Evolutionary conservation across 2,329 filamentous ascomycete genomes (phyloP), one percentile per base, ranked within the genome.

Genomic region (Dothideomycetes sp.): DNA sequence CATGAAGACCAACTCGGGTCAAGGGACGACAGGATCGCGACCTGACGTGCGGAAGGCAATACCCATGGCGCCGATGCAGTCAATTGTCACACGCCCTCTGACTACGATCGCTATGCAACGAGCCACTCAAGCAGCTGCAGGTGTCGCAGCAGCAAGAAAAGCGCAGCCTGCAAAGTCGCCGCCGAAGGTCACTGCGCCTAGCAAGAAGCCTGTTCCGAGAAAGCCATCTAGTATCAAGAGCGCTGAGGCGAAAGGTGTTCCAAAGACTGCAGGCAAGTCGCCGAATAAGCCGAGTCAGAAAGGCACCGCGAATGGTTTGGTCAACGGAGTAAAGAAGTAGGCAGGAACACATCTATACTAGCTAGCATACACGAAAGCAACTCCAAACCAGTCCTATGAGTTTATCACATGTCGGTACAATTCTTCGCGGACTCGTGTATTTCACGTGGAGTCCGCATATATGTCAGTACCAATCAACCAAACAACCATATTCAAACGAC

Each of bases 71-170:
- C 58, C 57, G 18, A 49, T 52, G 37, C 52, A 58, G 31, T 49
- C 54, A 18, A 51, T 54, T 30, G 51, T 60, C 34, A 60, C 57
- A 2, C 41, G 56, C 24, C 57, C 57, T 8, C 36, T 60, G 7
- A 56, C 48, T 17, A 59, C 56, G 1, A 38, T 58, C 22, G 56
- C 56, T 2, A 43, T 59, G 22, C 55, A 59, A n/a, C 50, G 43
- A 29, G 54, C 52, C 14, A 51, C 49, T 10, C 46, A 50, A 24
- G 50, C 53, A 18, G 48, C 52, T 5, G 53, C 54, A 47, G 9
- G 22, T 12, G 22, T 12, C 7, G 22, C 22, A 27, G 22, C 22
- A 27, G 22, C 7, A 27, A 27, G 22, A 27, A 27, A 27, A 27
- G 22, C 22, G 7, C 22, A 27, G 22, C 22, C 22, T 7, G 7